Conservation (phyloP, 805 yeast genomes). For the Metschnikowia santaceciliae region DNA sequence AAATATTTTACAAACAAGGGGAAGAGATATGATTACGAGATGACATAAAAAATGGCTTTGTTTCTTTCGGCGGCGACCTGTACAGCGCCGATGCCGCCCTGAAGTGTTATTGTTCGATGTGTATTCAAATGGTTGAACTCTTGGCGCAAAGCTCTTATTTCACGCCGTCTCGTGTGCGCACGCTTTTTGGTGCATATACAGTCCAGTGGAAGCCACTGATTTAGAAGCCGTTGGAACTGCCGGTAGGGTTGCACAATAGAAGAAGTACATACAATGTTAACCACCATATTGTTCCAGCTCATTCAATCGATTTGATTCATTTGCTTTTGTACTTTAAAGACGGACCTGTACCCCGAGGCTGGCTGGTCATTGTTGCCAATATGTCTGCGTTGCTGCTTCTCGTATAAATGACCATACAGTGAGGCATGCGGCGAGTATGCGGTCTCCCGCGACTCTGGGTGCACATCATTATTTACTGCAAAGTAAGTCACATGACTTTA, state of each 20-base stretch:
- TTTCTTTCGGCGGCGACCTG: background rate
- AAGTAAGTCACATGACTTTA: slow-evolving; percentile 5
- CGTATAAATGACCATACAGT: background rate
- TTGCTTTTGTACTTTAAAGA: background rate
- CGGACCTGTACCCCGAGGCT: background rate
- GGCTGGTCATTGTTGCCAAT: too few species aligned
- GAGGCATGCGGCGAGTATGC: background rate
- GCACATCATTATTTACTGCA: background rate
- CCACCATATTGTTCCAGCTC: background rate
- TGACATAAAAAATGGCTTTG: too few species aligned
- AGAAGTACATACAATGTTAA: too few species aligned
- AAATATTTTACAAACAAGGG: background rate
- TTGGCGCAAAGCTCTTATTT: background rate
- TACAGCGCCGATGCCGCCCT: background rate
- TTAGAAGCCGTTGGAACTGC: background rate
- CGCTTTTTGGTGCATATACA: background rate
- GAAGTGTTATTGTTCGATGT: background rate
- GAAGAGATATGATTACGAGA: background rate
- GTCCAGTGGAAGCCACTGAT: background rate
- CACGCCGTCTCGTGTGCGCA: background rate
- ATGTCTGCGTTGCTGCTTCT: background rate
- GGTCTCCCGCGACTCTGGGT: background rate
- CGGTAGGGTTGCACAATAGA: too few species aligned
- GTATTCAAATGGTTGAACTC: background rate
- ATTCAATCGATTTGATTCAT: background rate